These are phyloP conservation scores for Hypoxylon perforatum DNA, from an alignment of 495 filamentous ascomycete species.

Conservation along the genomic window DNA sequence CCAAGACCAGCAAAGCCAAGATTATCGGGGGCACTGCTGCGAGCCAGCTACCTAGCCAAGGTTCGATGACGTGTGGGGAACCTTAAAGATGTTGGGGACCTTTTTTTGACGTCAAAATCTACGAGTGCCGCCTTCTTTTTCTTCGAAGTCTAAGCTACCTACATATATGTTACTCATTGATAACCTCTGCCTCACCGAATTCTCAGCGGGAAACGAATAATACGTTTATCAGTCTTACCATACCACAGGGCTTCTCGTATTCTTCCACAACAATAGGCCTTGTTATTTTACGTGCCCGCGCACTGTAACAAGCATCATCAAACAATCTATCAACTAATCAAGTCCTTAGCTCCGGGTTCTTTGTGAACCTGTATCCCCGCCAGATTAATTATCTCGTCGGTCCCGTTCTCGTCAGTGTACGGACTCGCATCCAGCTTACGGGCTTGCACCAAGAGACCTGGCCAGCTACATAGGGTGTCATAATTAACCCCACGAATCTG, in stretches of 20 bases:
- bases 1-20: constrained; percentile 1
- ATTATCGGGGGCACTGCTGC: background rate
- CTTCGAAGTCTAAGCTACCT: background rate
- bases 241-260: too few species aligned
- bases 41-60: too few species aligned
- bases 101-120: constrained; percentile 35
- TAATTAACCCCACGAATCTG: constrained; percentile 8
- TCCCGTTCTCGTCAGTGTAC: constrained; percentile 11
- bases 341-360: constrained; percentile 9
- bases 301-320: too few species aligned
- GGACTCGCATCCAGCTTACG: constrained; percentile 21
- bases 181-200: constrained; percentile 10
- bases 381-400: constrained; percentile 16
- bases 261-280: background rate
- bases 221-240: too few species aligned
- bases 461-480: constrained; percentile 21
- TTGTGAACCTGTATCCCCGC: constrained; percentile 26
- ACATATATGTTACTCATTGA: constrained; percentile 5
- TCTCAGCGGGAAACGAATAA: too few species aligned
- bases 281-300: background rate
- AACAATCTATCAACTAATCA: constrained; percentile 1
- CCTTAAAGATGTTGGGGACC: constrained; percentile 19
- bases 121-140: constrained; percentile 12
- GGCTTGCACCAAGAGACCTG: constrained; percentile 14
- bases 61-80: constrained; percentile 45